Evolutionary conservation across 768 basidiomycete species (phyloP).

Genomic region (Mycena kentingensis): DNA sequence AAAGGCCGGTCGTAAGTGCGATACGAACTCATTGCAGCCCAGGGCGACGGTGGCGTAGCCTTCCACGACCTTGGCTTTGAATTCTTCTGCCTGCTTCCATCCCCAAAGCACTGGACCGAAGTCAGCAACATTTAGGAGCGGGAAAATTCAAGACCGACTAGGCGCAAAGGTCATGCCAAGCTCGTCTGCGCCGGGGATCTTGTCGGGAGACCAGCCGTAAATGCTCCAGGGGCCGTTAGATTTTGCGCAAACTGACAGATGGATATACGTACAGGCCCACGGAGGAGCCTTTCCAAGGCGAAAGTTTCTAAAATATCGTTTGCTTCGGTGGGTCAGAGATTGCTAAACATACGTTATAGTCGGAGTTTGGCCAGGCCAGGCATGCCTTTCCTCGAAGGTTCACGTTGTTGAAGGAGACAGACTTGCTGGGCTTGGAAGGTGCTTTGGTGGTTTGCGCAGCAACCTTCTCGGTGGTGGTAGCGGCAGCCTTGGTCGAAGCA

Average conservation of each 20-base stretch:
- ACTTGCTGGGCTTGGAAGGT: slow-evolving; percentile 15
- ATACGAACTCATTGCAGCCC: slow-evolving; percentile 75
- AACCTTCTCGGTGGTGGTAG: slow-evolving; percentile 22
- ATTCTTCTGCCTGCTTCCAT: slow-evolving; percentile 47
- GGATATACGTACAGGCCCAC: slow-evolving; percentile 42
- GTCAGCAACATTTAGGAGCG: not conserved
- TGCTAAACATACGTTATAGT: too few species aligned
- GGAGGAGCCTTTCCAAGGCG: slow-evolving; percentile 49
- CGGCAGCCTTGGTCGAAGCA: not conserved
- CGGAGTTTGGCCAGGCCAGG: slow-evolving; percentile 62
- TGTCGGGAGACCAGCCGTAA: slow-evolving; percentile 69
- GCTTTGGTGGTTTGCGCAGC: slow-evolving; percentile 23
- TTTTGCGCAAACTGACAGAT: not conserved
- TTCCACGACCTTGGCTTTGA: slow-evolving; percentile 45
- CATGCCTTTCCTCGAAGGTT: slow-evolving; percentile 25
- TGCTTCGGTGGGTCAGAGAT: too few species aligned
- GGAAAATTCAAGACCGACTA: slow-evolving; percentile 23
- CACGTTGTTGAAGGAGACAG: slow-evolving; percentile 16
- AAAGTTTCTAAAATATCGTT: too few species aligned
- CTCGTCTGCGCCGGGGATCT: slow-evolving; percentile 40
- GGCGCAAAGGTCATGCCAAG: slow-evolving; percentile 58
- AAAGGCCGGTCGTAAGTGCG: not conserved
- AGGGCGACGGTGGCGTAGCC: slow-evolving; percentile 56
- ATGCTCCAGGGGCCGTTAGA: slow-evolving; percentile 33
- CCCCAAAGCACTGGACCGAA: slow-evolving; percentile 63